Conservation (phyloP, 352 stramenopile species). For the Globisporangium nodosum region DNA sequence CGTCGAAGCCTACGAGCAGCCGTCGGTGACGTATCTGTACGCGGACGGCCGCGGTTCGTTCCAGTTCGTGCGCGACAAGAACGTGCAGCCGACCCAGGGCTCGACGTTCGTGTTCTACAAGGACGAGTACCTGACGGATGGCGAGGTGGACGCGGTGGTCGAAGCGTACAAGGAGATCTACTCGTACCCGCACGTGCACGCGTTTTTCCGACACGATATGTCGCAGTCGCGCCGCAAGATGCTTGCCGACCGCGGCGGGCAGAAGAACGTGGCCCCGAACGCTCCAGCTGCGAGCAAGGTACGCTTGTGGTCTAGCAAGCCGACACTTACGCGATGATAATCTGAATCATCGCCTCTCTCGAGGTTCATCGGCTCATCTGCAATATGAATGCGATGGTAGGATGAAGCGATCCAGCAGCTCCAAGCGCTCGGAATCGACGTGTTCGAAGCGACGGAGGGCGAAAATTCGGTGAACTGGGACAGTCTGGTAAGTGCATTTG, state of each 20-base stretch:
- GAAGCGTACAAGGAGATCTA: constrained; percentile 83
- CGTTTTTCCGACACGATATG: constrained; percentile 64
- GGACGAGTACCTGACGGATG: constrained; percentile 65
- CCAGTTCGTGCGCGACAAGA: constrained; percentile 62
- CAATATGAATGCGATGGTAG: constrained; percentile 16
- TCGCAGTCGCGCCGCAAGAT: constrained; percentile 59
- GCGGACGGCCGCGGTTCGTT: constrained; percentile 71
- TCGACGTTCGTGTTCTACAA: constrained; percentile 84
- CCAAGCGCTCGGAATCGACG: constrained; percentile 71
- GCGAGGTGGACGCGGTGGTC: constrained; percentile 74
- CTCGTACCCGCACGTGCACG: constrained; percentile 69
- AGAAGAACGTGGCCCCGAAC: neutral
- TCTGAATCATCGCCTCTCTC: neutral
- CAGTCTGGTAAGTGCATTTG: constrained; percentile 43
- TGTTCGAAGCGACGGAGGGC: constrained; percentile 60
- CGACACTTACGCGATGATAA: neutral
- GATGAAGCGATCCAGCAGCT: constrained; percentile 79
- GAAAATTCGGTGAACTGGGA: constrained; percentile 75
- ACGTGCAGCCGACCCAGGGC: constrained; percentile 25
- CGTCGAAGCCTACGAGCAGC: constrained; percentile 63
- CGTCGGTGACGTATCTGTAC: constrained; percentile 71
- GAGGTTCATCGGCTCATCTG: neutral
- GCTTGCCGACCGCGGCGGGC: constrained; percentile 20
- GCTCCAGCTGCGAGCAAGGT: constrained; percentile 40
- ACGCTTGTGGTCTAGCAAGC: neutral